phyloP scores from a whole-genome alignment of 495 filamentous ascomycete species.

The Xylaria castorea region DNA sequence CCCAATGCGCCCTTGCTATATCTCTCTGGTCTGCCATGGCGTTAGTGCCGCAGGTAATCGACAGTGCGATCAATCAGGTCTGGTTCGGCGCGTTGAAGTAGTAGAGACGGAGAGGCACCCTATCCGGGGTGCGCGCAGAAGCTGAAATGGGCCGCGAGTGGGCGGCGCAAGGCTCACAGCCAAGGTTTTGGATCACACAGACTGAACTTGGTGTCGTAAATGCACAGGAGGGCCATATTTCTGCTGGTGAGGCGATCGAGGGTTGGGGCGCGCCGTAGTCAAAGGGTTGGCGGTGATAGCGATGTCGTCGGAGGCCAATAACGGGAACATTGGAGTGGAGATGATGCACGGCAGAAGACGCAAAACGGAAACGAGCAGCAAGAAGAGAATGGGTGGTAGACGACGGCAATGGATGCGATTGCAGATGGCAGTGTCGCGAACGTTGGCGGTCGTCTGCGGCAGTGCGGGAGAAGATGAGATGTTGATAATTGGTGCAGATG shows the following conservation, averaged over 20 bases:
- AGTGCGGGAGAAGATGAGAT: slow-evolving; percentile 7
- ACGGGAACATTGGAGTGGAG: slow-evolving; percentile 42
- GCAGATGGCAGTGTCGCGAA: slow-evolving; percentile 26
- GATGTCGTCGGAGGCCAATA: slow-evolving; percentile 36
- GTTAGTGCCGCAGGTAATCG: slow-evolving; percentile 6
- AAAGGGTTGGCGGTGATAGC: slow-evolving; percentile 31
- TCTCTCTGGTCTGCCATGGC: slow-evolving; percentile 39
- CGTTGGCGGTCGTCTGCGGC: slow-evolving; percentile 22
- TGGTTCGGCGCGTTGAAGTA: slow-evolving; percentile 20
- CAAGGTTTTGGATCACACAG: slow-evolving; percentile 42
- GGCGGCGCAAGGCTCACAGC: slow-evolving; percentile 41
- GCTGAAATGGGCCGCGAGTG: slow-evolving; percentile 30
- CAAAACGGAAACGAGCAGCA: neutral
- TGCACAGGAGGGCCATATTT: slow-evolving; percentile 43
- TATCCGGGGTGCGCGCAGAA: slow-evolving; percentile 34
- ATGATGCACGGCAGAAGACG: slow-evolving; percentile 24
- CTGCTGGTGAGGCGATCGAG: slow-evolving; percentile 30
- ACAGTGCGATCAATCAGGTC: slow-evolving; percentile 18
- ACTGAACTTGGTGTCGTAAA: slow-evolving; percentile 35
- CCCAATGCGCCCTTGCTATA: slow-evolving; percentile 37
- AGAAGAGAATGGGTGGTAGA: neutral
- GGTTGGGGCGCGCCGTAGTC: slow-evolving; percentile 31
- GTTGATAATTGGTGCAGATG: slow-evolving; percentile 5
- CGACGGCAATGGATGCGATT: slow-evolving; percentile 6
- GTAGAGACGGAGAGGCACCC: slow-evolving; percentile 26